A percentile compares a stretch with the other conserved stretches of the same genome.
Evolutionary conservation across 345 rosid species (phyloP).

Genomic region (Populus pruinosa): DNA sequence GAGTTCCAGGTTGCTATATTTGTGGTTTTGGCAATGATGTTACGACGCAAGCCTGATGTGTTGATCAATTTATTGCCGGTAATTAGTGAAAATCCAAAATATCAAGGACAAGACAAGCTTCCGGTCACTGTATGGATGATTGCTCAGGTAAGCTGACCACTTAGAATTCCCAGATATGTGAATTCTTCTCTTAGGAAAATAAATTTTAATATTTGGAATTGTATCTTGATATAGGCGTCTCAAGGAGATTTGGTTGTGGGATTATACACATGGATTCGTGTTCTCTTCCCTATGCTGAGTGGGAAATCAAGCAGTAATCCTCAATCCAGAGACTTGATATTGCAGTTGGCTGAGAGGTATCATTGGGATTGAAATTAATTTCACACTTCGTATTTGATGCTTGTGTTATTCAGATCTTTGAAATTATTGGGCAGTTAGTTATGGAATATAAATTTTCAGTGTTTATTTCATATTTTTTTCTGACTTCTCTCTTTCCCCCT

Average conservation of each 20-base stretch:
- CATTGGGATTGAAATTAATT: neutral
- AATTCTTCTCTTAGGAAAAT: neutral
- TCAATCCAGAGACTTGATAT: constrained; percentile 7
- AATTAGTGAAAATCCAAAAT: constrained; percentile 10
- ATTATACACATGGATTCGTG: constrained; percentile 8
- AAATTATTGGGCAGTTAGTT: neutral
- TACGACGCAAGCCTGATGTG: constrained; percentile 7
- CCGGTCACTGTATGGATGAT: constrained; percentile 11
- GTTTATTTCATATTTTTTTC: neutral
- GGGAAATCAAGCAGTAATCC: constrained; percentile 5
- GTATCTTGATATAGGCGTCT: neutral
- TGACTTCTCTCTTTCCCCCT: neutral
- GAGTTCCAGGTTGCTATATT: constrained; percentile 5
- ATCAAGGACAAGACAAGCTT: constrained; percentile 15
- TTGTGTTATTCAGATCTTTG: neutral
- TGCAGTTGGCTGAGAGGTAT: constrained; percentile 15
- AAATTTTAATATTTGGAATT: neutral
- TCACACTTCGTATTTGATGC: neutral
- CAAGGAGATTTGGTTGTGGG: constrained; percentile 17
- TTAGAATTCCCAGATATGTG: neutral
- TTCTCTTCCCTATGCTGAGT: constrained; percentile 13
- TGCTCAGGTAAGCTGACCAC: constrained; percentile 10
- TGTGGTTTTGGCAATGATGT: constrained; percentile 12
- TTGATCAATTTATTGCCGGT: constrained; percentile 12
- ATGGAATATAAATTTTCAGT: neutral